Evolutionary conservation across 106 monocot genomes (phyloP).

Genomic region (Acorus calamus): DNA sequence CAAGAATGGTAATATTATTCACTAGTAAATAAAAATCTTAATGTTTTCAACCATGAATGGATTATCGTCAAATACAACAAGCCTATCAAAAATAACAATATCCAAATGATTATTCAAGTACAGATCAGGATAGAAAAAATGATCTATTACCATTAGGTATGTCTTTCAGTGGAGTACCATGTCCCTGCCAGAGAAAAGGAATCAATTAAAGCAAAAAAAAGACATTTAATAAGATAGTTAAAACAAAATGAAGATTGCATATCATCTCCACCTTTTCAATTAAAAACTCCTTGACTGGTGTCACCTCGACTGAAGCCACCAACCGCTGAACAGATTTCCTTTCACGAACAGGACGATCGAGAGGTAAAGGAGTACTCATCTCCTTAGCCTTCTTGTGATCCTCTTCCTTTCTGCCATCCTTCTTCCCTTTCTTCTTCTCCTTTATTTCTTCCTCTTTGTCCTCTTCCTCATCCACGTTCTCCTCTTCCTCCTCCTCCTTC

Average conservation of each 20-base stretch:
- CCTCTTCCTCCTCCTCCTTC: conserved; percentile 14
- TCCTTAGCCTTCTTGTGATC: not conserved
- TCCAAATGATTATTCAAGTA: not conserved
- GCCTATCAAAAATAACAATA: not conserved
- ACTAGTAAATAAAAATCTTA: too few species aligned
- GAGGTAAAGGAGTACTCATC: conserved; percentile 17
- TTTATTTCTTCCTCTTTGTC: conserved; percentile 1
- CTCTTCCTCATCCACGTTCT: conserved; percentile 5
- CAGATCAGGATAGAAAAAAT: not conserved
- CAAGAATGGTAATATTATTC: too few species aligned
- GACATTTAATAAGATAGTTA: not conserved
- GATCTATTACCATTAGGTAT: conserved; percentile 57
- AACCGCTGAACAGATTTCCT: conserved; percentile 90
- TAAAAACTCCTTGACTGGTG: conserved; percentile 33
- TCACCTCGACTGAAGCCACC: conserved; percentile 90
- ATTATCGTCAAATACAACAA: too few species aligned
- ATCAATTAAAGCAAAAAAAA: conserved; percentile 1
- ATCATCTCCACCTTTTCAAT: conserved; percentile 49
- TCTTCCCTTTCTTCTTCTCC: conserved; percentile 2
- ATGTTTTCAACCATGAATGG: too few species aligned
- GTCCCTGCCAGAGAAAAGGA: conserved; percentile 36
- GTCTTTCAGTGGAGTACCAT: conserved; percentile 72
- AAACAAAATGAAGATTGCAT: not conserved
- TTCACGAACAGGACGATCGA: conserved; percentile 70
- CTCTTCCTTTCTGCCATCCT: conserved; percentile 1